A percentile compares a stretch with the other conserved stretches of the same genome.
Evolutionary conservation across 176 grass and related monocot species (phyloP).

Genomic region (Rhynchospora tenuis): DNA sequence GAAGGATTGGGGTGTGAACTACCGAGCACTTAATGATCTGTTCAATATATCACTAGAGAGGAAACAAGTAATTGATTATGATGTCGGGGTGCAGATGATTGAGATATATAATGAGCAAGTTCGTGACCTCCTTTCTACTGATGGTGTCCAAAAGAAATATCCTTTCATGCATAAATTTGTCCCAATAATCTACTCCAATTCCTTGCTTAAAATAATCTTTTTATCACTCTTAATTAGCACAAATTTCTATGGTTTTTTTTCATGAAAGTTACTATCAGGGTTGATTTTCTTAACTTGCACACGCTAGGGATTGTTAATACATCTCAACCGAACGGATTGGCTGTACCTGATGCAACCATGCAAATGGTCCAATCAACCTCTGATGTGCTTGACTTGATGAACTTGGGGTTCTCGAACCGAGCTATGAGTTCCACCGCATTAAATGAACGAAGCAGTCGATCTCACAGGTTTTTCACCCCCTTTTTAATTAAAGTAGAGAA

Average conservation of each 20-base stretch:
- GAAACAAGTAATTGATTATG: constrained; percentile 50
- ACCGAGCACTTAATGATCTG: constrained; percentile 79
- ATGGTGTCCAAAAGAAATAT: constrained; percentile 87
- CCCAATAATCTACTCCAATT: background rate
- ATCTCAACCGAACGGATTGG: constrained; percentile 63
- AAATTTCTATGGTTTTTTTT: background rate
- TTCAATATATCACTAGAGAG: constrained; percentile 65
- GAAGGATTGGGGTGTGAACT: constrained; percentile 82
- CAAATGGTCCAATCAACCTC: constrained; percentile 62
- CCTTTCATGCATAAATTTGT: constrained; percentile 40
- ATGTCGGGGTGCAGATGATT: constrained; percentile 89
- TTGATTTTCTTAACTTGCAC: constrained; percentile 57
- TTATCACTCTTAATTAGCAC: background rate
- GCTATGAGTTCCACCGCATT: constrained; percentile 77
- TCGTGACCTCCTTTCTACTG: constrained; percentile 59
- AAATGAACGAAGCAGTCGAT: constrained; percentile 91
- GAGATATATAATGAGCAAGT: constrained; percentile 99
- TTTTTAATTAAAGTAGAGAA: constrained; percentile 8
- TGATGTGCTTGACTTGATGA: constrained; percentile 79
- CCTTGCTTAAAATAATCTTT: background rate
- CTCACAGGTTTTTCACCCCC: constrained; percentile 53
- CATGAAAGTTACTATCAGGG: background rate
- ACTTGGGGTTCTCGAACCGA: constrained; percentile 61
- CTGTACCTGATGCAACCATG: constrained; percentile 81
- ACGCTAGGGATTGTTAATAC: constrained; percentile 74